Evolutionary conservation across 1,284 basidiomycete genomes (phyloP).

Genomic region (Rhizoctonia solani): DNA sequence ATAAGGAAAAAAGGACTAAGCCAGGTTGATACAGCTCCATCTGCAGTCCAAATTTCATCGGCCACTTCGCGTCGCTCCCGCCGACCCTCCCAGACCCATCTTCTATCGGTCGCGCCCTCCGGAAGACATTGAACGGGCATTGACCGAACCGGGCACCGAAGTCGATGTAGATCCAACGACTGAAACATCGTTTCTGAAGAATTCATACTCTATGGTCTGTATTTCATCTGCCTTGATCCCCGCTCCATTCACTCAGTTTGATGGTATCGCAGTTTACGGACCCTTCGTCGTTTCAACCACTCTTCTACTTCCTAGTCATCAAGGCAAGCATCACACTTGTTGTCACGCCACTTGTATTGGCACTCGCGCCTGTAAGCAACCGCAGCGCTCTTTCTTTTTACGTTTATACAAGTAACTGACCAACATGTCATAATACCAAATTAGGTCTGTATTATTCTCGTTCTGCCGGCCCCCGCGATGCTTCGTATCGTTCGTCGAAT

Average conservation of each 20-base stretch:
- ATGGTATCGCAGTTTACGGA: conserved; percentile 65
- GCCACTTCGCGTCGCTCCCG: conserved; percentile 60
- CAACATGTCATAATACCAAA: neutral
- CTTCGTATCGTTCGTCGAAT: conserved; percentile 64
- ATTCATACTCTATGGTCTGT: conserved; percentile 75
- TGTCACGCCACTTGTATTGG: conserved; percentile 58
- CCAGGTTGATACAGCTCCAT: conserved; percentile 54
- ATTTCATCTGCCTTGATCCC: neutral
- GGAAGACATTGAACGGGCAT: conserved; percentile 39
- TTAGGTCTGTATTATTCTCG: conserved; percentile 52
- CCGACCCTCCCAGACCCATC: conserved; percentile 66
- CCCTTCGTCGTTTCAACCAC: conserved; percentile 73
- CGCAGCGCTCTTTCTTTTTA: neutral
- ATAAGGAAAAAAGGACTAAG: conserved; percentile 5
- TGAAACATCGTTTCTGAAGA: conserved; percentile 74
- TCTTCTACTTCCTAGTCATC: conserved; percentile 83
- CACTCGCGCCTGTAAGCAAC: conserved; percentile 56
- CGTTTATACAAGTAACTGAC: neutral
- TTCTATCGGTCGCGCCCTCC: conserved; percentile 63
- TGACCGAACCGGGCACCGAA: conserved; percentile 48
- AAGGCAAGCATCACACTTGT: conserved; percentile 77
- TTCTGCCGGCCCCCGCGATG: conserved; percentile 67
- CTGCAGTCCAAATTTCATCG: conserved; percentile 71
- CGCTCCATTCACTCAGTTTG: neutral
- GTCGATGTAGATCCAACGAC: conserved; percentile 52